Base-by-base conservation (phyloP, 129 eudicot genomes). In the Artemisia annua region DNA sequence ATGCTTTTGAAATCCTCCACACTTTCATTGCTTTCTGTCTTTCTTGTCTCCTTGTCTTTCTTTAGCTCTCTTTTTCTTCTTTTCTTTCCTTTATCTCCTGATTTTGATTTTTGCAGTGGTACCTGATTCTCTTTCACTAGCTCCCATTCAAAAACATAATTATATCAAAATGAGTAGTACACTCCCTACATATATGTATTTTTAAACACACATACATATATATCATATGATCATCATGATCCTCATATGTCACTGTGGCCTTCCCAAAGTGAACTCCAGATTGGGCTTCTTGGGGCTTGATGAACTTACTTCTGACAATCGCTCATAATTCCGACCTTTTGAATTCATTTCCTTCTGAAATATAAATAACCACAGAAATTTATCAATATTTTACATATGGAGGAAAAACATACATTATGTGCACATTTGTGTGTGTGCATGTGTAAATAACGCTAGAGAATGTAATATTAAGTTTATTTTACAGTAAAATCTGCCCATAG, bases 181-280 rank as follows among this genome's bases (percentile, higher is more conserved):
- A 71, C 12, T 63, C 61, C 82, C 44, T 1, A 62, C 55, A 35
- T 35, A 56, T 57, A 65, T n/a, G 48, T 1, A 75, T 39, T 39
- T 39, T 39, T 6, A 66, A 3, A 44, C 12, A 66, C 46, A 35
- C 22, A 76, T 71, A 16, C 15, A 78, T 66, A 35, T 22, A 71
- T 48, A 71, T 71, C 46, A 39, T 39, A 22, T 30, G 9, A n/a
- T 69, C 15, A 30, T 69, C 46, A 35, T 71, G 22, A 52, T 51
- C 19, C 52, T 62, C 50, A 75, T 52, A 57, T 28, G 75, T 80
- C 74, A 87, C 59, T 66, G 88, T 74, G 98, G 78, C 75, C 96
- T 89, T 50, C 98, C 96, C 76, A 92, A 87, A 17, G 98, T 92
- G 83, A 92, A 92, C 76, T 92, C 98, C 78, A 92, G 81, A 84